phyloP scores from a whole-genome alignment of 306 rosid genomes.

The Prunus dulcis region DNA sequence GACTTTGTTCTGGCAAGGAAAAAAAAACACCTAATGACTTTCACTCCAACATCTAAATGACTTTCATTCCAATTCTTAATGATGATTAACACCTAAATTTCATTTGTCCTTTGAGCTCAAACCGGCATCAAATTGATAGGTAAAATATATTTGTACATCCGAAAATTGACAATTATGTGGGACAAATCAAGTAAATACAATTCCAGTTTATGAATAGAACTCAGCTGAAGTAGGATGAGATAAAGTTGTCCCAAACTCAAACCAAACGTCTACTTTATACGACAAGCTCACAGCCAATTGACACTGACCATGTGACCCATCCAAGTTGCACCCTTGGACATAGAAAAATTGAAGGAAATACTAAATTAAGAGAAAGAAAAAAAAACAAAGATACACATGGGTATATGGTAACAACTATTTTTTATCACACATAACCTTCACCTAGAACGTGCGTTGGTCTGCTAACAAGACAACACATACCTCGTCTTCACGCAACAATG shows the following conservation, averaged over 20 bases:
- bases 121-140: background rate
- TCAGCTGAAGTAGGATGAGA: background rate
- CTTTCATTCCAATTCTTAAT: background rate
- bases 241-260: background rate
- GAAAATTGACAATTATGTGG: background rate
- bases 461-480: conserved; percentile 37
- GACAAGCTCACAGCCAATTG: background rate
- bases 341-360: background rate
- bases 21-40: no score
- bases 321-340: background rate
- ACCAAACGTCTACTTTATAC: background rate
- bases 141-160: background rate
- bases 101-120: background rate
- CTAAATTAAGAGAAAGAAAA: background rate
- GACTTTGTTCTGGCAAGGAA: no score
- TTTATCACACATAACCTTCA: background rate
- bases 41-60: background rate
- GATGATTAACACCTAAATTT: no score
- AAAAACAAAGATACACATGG: background rate
- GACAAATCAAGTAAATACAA: conserved; percentile 1
- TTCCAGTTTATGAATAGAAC: background rate
- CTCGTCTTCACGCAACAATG: conserved; percentile 72
- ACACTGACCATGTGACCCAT: background rate
- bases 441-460: background rate
- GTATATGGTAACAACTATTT: background rate